These are phyloP conservation scores for Yamadazyma philogaea DNA, from an alignment of 805 yeast species.

Conservation along the genomic window DNA sequence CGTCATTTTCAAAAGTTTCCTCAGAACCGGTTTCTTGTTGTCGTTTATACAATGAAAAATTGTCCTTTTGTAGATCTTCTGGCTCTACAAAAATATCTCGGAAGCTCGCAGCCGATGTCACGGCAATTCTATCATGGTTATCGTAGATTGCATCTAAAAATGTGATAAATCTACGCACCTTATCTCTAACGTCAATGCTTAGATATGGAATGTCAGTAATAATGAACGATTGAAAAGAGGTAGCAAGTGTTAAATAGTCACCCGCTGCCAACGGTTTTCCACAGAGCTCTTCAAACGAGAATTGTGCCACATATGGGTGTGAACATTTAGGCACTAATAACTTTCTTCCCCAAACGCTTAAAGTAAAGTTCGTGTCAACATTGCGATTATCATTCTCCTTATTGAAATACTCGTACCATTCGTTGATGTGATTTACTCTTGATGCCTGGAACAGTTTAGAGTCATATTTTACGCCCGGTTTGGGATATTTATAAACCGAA, in stretches of 20 bases:
- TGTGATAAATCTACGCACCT: conserved; percentile 87
- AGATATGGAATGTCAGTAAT: conserved; percentile 90
- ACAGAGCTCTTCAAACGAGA: conserved; percentile 81
- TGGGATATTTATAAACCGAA: conserved; percentile 73
- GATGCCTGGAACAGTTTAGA: conserved; percentile 49
- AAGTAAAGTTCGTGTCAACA: conserved; percentile 20
- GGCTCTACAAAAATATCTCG: conserved; percentile 84
- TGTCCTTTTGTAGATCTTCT: conserved; percentile 51
- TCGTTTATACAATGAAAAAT: conserved; percentile 41
- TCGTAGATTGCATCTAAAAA: conserved; percentile 96
- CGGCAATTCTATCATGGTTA: conserved; percentile 81
- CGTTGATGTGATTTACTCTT: conserved; percentile 59
- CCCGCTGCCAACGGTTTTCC: conserved; percentile 90
- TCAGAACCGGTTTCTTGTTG: conserved; percentile 34
- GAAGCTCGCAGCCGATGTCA: conserved; percentile 84
- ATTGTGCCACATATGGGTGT: conserved; percentile 83
- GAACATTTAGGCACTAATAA: conserved; percentile 72
- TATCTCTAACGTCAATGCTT: conserved; percentile 73
- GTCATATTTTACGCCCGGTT: conserved; percentile 53
- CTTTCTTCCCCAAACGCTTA: conserved; percentile 86
- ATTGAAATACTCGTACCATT: conserved; percentile 79
- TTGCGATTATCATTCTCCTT: conserved; percentile 45
- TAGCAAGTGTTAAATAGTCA: conserved; percentile 83
- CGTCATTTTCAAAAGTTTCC: conserved; percentile 50
- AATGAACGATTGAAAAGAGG: conserved; percentile 71